Conservation (phyloP, 495 filamentous ascomycete species). For the Penicillium odoratum region DNA sequence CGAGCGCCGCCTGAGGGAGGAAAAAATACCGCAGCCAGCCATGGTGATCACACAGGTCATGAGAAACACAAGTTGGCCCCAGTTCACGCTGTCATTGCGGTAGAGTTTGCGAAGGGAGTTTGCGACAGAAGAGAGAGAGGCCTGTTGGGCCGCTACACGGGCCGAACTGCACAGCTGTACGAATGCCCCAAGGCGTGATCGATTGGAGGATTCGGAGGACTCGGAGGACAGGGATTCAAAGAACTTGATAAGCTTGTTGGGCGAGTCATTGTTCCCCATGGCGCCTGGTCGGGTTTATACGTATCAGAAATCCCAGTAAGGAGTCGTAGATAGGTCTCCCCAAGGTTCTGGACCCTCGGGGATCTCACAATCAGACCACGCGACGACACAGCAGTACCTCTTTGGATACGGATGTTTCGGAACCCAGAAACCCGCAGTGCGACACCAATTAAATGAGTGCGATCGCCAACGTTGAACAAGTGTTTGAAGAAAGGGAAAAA, state of each 20-base stretch:
- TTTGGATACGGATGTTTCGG: conserved; percentile 15
- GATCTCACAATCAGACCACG: conserved; percentile 15
- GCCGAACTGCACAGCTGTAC: conserved; percentile 18
- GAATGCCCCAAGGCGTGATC: conserved; percentile 16
- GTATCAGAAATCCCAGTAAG: conserved; percentile 5
- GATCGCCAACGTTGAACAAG: conserved; percentile 30
- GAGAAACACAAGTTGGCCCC: conserved; percentile 37
- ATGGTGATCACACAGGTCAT: conserved; percentile 39
- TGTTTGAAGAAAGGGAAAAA: conserved; percentile 6
- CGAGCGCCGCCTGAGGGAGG: conserved; percentile 32
- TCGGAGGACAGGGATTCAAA: conserved; percentile 20
- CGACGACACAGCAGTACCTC: conserved; percentile 18
- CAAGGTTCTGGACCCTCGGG: conserved; percentile 21
- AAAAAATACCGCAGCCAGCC: conserved; percentile 44
- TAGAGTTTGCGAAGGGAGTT: conserved; percentile 23
- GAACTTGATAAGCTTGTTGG: conserved; percentile 16
- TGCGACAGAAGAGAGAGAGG: conserved; percentile 23
- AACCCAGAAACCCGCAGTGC: background rate
- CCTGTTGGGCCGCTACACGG: conserved; percentile 18
- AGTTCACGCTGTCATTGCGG: conserved; percentile 33
- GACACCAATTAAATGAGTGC: conserved; percentile 30
- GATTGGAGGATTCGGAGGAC: conserved; percentile 12
- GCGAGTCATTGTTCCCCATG: conserved; percentile 21
- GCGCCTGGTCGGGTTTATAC: conserved; percentile 15
- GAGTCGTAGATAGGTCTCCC: background rate